These are phyloP conservation scores for Cryphonectria naterciae DNA, from an alignment of 2,329 filamentous ascomycete genomes.

Conservation along the genomic window DNA sequence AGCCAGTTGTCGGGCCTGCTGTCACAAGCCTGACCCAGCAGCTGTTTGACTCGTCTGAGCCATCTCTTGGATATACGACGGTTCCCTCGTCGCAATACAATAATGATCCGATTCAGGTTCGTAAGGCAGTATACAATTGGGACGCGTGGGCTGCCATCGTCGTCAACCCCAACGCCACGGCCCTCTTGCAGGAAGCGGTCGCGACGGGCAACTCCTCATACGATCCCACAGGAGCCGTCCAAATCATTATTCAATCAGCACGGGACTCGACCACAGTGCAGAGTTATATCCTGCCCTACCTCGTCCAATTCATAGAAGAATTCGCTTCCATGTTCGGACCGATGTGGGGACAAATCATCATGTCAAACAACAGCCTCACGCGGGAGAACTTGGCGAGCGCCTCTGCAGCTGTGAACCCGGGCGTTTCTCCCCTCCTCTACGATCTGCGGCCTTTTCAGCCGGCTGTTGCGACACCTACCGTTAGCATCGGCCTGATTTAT, in stretches of 20 bases:
- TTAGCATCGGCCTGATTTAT: conserved; percentile 68
- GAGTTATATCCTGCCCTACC: conserved; percentile 56
- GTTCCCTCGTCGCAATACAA: conserved; percentile 55
- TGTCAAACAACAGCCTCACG: conserved; percentile 44
- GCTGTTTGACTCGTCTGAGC: conserved; percentile 43
- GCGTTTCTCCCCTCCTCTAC: conserved; percentile 39
- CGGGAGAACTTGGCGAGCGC: conserved; percentile 37
- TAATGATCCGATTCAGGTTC: conserved; percentile 59
- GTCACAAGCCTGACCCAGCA: conserved; percentile 51
- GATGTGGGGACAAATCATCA: conserved; percentile 45
- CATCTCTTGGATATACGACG: conserved; percentile 55
- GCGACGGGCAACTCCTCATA: conserved; percentile 60
- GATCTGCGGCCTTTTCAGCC: conserved; percentile 65
- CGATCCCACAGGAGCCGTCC: conserved; percentile 61
- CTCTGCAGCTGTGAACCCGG: conserved; percentile 39
- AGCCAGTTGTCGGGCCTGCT: conserved; percentile 60
- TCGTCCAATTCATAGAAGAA: conserved; percentile 51
- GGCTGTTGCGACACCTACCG: conserved; percentile 56
- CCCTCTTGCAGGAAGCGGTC: conserved; percentile 59
- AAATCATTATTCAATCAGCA: conserved; percentile 59
- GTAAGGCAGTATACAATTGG: conserved; percentile 62
- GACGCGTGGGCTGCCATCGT: conserved; percentile 65
- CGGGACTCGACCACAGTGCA: conserved; percentile 59
- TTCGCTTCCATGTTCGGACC: conserved; percentile 54
- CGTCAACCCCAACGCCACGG: conserved; percentile 65